Base-by-base conservation (phyloP, 768 basidiomycete species). In the Gyrodon lividus region DNA sequence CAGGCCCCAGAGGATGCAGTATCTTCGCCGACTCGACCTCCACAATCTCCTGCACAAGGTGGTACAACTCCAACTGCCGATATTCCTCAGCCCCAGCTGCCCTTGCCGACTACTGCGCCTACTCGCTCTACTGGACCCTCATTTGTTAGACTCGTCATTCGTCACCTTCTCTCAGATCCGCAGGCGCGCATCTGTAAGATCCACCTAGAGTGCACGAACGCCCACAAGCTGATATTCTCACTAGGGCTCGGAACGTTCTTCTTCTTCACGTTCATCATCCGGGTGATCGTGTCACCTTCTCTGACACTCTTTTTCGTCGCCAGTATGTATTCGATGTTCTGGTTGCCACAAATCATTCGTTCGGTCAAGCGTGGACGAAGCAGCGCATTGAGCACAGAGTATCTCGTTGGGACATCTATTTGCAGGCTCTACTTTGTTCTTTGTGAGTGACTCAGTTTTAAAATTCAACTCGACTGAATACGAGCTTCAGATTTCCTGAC, bases 281-380 rank as follows among this genome's bases (percentile, higher is more conserved):
- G 88, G 31, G 77, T 92, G 43, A 82, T 91, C 46, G 60, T 89
- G 60, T 82, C 83, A 19, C 81, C 87, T 2, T 77, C 79, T 0
- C 72, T 90, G 39, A 79, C 85, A 7, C 74, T 89, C 59, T 56
- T 86, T 16, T 82, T 88, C 56, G 77, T 94, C 30, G 79, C 75
- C 9, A 64, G 74, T 23, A 78, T 90, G 50, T 92, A 95, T 67
- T 86, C 86, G 6, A 77, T 77, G 52, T 84, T 94, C 61, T 97
- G 93, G 93, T 58, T 87, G 5, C 86, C 90, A 4, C 93, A 95
- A 68, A 91, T 97, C 43, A 74, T 86, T 47, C 77, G 93, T 20
- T 88, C 91, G 14, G 82, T 78, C 14, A 77, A 79, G 19, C 79
- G 89, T 20, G 87, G 86, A 8, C 77, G 89, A 52, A 76, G 78